Conservation (phyloP, 495 filamentous ascomycete genomes). For the Hypoxylon trugodes region DNA sequence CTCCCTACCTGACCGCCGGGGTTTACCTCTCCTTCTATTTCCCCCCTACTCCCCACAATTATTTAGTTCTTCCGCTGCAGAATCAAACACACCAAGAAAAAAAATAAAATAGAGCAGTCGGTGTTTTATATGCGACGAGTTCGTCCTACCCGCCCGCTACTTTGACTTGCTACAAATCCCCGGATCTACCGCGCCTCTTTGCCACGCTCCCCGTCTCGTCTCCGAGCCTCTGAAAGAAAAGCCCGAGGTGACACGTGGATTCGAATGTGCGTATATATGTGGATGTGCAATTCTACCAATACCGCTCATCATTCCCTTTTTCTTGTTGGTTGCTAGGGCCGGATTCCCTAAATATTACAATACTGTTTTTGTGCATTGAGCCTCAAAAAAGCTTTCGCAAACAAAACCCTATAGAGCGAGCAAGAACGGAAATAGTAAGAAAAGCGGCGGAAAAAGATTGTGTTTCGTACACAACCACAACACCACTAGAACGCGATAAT, state of each 20-base stretch:
- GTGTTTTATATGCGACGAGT: constrained; percentile 36
- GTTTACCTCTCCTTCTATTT: constrained; percentile 6
- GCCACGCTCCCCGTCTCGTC: constrained; percentile 31
- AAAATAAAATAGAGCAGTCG: too few relatives aligned
- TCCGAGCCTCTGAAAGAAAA: constrained; percentile 29
- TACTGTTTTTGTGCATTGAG: constrained; percentile 23
- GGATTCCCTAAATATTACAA: constrained; percentile 29
- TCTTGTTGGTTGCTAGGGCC: constrained; percentile 33
- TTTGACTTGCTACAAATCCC: constrained; percentile 28
- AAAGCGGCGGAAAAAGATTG: constrained; percentile 1
- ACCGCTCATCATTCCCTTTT: constrained; percentile 34
- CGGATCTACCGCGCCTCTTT: constrained; percentile 36
- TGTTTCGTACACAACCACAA: constrained; percentile 21
- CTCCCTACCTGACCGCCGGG: constrained; percentile 28
- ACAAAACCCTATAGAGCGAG: constrained; percentile 16
- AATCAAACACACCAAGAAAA: too few relatives aligned
- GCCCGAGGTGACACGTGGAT: constrained; percentile 38
- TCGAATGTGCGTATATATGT: constrained; percentile 32
- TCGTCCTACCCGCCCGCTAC: constrained; percentile 27
- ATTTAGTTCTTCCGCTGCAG: constrained; percentile 28
- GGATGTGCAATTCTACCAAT: constrained; percentile 34
- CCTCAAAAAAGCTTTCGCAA: constrained; percentile 12
- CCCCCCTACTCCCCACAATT: constrained; percentile 26
- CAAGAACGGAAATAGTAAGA: constrained; percentile 11
- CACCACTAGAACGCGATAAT: constrained; percentile 31